A percentile compares a stretch with the other conserved stretches of the same genome.
Conservation (phyloP, 2,329 filamentous ascomycete genomes). For the Colletotrichum limetticola region DNA sequence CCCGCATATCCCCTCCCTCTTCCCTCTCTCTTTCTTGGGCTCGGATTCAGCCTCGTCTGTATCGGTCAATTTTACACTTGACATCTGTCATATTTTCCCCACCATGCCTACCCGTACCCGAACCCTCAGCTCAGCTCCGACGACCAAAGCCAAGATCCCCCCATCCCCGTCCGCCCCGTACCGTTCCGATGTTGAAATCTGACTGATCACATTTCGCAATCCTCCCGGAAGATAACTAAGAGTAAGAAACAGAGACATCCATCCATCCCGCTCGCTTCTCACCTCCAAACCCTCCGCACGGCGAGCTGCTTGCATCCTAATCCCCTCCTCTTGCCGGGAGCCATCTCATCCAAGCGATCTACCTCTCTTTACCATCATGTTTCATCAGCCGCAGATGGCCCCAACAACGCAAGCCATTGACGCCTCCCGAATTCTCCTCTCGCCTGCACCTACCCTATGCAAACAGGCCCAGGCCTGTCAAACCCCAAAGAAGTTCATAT, state of each 20-base stretch:
- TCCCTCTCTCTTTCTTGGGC: neutral
- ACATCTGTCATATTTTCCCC: neutral
- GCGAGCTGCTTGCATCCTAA: conserved; percentile 1
- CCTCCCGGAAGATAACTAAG: neutral
- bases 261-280: neutral
- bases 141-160: neutral
- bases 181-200: neutral
- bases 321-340: neutral
- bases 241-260: neutral
- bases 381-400: neutral
- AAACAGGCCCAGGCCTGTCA: neutral
- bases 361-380: neutral
- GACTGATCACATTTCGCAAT: neutral
- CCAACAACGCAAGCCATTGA: neutral
- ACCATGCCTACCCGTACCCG: neutral
- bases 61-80: neutral
- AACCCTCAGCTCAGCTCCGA: neutral
- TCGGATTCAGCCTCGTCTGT: neutral
- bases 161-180: neutral
- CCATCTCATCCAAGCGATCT: conserved; percentile 10
- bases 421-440: neutral
- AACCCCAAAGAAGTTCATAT: neutral
- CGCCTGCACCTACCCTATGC: neutral
- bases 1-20: neutral
- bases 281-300: neutral